A percentile compares a stretch with the other conserved stretches of the same genome.
phyloP scores from a whole-genome alignment of 148 eudicot genomes.

The Cornus florida region DNA sequence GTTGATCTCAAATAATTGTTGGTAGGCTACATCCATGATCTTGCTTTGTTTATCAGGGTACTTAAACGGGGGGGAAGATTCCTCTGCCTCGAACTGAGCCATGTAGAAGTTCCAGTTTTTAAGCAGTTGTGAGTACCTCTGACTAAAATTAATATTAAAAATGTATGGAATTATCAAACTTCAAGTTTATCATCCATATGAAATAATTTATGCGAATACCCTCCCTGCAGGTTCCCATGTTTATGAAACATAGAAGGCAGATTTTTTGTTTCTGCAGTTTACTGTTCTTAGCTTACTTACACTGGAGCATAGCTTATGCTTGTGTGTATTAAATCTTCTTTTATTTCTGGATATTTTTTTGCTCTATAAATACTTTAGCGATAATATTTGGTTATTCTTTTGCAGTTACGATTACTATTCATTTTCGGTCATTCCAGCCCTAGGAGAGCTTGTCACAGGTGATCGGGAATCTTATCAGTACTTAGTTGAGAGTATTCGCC shows the following conservation, averaged over 20 bases:
- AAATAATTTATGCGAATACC: no score
- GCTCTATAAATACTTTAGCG: not conserved
- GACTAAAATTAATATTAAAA: not conserved
- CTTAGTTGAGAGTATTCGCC: slow-evolving; percentile 91
- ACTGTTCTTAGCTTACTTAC: not conserved
- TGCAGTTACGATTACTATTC: slow-evolving; percentile 95
- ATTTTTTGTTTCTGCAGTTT: not conserved
- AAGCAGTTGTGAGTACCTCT: slow-evolving; percentile 79
- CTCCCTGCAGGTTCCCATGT: not conserved
- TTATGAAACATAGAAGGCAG: not conserved
- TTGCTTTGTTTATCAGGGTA: slow-evolving; percentile 54
- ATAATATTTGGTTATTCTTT: not conserved
- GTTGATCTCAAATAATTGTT: not conserved
- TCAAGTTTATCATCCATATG: not conserved
- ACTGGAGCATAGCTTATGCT: not conserved
- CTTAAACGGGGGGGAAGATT: slow-evolving; percentile 90
- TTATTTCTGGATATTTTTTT: not conserved
- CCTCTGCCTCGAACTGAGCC: slow-evolving; percentile 97
- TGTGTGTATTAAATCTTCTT: not conserved
- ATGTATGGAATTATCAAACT: not conserved
- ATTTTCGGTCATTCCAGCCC: slow-evolving; percentile 71
- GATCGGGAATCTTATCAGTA: slow-evolving; percentile 93
- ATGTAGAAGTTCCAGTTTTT: slow-evolving; percentile 73
- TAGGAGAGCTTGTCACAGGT: slow-evolving; percentile 81
- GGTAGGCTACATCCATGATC: slow-evolving; percentile 9